phyloP scores from a whole-genome alignment of 2,329 filamentous ascomycete genomes.

The Knoxdaviesia capensis region DNA sequence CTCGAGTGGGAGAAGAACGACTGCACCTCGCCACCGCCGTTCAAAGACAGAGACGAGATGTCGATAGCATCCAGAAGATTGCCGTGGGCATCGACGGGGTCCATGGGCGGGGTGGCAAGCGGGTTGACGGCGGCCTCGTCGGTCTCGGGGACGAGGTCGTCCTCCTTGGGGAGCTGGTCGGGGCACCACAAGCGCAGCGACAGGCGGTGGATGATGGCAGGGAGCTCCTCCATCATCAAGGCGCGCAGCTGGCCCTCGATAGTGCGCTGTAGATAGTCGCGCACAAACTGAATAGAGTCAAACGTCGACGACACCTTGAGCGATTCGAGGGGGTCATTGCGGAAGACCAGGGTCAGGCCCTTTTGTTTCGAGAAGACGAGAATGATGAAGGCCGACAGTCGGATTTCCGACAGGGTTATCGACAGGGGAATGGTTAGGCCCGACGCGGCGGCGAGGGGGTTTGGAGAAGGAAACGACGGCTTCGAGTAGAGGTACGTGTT shows the following conservation, averaged over 20 bases:
- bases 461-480: conserved; percentile 78
- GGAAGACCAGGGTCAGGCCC: conserved; percentile 86
- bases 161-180: conserved; percentile 54
- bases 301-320: conserved; percentile 98
- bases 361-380: conserved; percentile 96
- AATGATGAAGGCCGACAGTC: conserved; percentile 91
- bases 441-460: conserved; percentile 76
- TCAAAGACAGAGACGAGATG: conserved; percentile 57
- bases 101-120: conserved; percentile 60
- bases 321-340: conserved; percentile 93
- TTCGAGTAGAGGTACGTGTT: conserved; percentile 91
- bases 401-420: conserved; percentile 89
- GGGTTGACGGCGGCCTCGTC: conserved; percentile 53
- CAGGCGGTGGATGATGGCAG: conserved; percentile 84
- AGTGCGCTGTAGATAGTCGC: conserved; percentile 87
- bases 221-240: conserved; percentile 93
- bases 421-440: conserved; percentile 93
- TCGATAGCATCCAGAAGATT: conserved; percentile 57
- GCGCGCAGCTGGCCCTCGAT: conserved; percentile 87
- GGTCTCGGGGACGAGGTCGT: conserved; percentile 18
- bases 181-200: conserved; percentile 80
- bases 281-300: conserved; percentile 94
- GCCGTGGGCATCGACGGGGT: conserved; percentile 64
- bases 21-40: conserved; percentile 62
- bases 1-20: conserved; percentile 94